Evolutionary conservation across 768 basidiomycete species (phyloP).

Genomic region (Phylloporus sp.): DNA sequence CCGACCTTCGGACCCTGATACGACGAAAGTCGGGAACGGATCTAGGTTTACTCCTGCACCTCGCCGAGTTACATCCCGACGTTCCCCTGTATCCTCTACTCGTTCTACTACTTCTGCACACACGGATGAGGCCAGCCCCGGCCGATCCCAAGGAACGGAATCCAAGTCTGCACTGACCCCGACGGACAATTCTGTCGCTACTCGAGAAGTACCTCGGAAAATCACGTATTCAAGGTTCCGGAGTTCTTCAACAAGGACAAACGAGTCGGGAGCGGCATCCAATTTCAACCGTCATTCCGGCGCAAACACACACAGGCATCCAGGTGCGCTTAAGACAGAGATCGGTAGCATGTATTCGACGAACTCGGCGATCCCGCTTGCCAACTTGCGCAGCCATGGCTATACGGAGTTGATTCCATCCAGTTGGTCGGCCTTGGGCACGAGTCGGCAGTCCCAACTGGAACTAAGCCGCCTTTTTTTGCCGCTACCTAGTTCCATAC

Average conservation of each 20-base stretch:
- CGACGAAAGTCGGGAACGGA: not conserved
- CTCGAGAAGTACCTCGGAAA: not conserved
- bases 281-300: conserved; percentile 2
- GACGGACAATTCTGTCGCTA: not conserved
- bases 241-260: not conserved
- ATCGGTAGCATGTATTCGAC: conserved; percentile 26
- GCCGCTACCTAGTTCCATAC: conserved; percentile 3
- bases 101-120: not conserved
- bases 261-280: not conserved
- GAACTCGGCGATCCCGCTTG: conserved; percentile 17
- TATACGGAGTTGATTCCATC: conserved; percentile 20
- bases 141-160: not conserved
- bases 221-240: not conserved
- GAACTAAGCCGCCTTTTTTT: conserved; percentile 5
- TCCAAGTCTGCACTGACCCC: not conserved
- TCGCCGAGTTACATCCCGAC: conserved; percentile 13
- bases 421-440: conserved; percentile 20
- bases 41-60: conserved; percentile 24
- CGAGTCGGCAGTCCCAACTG: conserved; percentile 13
- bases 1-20: conserved; percentile 23
- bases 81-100: conserved; percentile 5
- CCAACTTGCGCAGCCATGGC: conserved; percentile 25
- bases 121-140: not conserved
- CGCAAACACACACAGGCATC: not conserved
- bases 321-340: conserved; percentile 6